Percentiles rank a stretch among this genome's conserved stretches.
Evolutionary conservation across 108 stramenopile species (phyloP).

Genomic region (Cyclostephanos invisitatus): DNA sequence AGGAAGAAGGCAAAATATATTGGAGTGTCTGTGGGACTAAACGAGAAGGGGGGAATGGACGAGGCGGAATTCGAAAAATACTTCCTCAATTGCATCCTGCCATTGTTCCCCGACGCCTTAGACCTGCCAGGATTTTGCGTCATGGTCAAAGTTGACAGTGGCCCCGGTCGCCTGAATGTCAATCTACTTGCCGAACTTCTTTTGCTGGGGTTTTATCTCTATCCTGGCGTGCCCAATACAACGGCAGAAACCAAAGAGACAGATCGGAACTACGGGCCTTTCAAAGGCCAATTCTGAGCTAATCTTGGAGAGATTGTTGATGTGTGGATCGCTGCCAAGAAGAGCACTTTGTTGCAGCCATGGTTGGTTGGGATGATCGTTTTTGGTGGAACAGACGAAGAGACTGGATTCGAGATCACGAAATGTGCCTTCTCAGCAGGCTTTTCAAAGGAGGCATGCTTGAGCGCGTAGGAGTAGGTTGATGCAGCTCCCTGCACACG

Average conservation of each 20-base stretch:
- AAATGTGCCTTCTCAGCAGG: too few species aligned
- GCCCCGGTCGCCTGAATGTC: slow-evolving; percentile 23
- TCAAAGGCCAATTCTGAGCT: slow-evolving; percentile 16
- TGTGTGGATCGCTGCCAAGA: too few species aligned
- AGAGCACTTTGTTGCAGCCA: too few species aligned
- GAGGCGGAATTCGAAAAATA: slow-evolving; percentile 15
- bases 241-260: slow-evolving; percentile 23
- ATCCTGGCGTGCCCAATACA: slow-evolving; percentile 24
- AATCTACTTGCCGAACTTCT: slow-evolving; percentile 8
- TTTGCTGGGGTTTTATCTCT: slow-evolving; percentile 18
- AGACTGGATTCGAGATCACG: too few species aligned
- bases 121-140: slow-evolving; percentile 17
- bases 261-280: slow-evolving; percentile 27
- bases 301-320: too few species aligned
- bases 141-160: slow-evolving; percentile 32
- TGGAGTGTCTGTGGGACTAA: slow-evolving; percentile 14
- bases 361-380: too few species aligned
- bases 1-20: slow-evolving; percentile 4
- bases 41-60: slow-evolving; percentile 33
- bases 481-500: too few species aligned
- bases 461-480: too few species aligned
- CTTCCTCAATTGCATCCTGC: slow-evolving; percentile 15
- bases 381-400: too few species aligned
- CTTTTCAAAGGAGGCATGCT: too few species aligned
- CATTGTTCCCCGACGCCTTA: slow-evolving; percentile 24